Conservation (phyloP, 306 rosid species). For the Notholithocarpus densiflorus region DNA sequence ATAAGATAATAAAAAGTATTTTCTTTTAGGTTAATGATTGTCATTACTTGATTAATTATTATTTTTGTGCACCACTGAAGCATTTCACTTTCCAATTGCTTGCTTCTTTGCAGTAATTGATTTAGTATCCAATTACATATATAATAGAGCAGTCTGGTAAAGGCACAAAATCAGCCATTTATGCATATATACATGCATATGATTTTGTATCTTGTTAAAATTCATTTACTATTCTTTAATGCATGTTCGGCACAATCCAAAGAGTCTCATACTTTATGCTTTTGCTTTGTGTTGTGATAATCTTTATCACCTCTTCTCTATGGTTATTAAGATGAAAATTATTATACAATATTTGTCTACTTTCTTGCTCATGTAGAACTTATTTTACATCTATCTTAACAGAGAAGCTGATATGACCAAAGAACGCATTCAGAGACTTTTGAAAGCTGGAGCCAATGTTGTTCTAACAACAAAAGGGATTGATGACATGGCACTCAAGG, state of each 20-base stretch:
- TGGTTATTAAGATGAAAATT: background rate
- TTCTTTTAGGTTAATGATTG: background rate
- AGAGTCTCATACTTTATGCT: background rate
- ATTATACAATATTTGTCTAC: background rate
- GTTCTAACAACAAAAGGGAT: conserved; percentile 94
- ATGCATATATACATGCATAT: background rate
- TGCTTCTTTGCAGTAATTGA: background rate
- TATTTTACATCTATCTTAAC: conserved; percentile 6
- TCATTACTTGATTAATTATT: background rate
- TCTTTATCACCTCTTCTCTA: background rate
- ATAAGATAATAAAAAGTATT: background rate
- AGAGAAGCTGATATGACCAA: conserved; percentile 98
- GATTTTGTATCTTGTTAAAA: background rate
- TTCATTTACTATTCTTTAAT: background rate
- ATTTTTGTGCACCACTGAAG: background rate
- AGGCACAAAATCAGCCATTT: background rate
- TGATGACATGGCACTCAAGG: conserved; percentile 99
- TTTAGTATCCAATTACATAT: background rate
- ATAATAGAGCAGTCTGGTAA: background rate
- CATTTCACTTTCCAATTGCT: background rate
- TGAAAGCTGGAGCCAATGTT: conserved; percentile 97
- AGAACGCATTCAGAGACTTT: conserved; percentile 86
- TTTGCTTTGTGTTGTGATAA: background rate
- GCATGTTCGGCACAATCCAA: background rate
- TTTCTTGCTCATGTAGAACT: background rate